Evolutionary conservation across 1,139 yeast species (phyloP).

Genomic region (Lodderomyces pseudojiufengensis): DNA sequence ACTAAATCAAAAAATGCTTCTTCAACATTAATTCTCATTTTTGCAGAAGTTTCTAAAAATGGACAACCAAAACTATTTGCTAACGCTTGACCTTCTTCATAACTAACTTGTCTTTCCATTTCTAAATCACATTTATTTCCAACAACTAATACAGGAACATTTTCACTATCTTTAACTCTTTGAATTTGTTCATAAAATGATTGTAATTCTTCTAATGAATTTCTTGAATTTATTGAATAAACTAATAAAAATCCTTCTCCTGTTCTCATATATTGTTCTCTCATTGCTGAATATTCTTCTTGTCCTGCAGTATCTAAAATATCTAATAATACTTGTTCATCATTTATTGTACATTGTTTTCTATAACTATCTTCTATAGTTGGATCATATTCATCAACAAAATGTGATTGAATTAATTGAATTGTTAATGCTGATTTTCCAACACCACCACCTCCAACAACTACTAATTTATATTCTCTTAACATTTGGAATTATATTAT

Average conservation of each 20-base stretch:
- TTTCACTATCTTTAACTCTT: conserved; percentile 76
- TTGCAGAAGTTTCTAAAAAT: conserved; percentile 90
- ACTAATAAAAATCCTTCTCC: conserved; percentile 89
- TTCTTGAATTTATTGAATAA: conserved; percentile 76
- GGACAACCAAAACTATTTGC: conserved; percentile 74
- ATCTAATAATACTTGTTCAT: conserved; percentile 53
- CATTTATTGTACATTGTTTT: conserved; percentile 53
- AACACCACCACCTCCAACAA: conserved; percentile 98
- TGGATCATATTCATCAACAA: conserved; percentile 95
- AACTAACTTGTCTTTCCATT: conserved; percentile 76
- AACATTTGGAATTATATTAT: no score
- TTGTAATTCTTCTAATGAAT: conserved; percentile 74
- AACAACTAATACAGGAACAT: conserved; percentile 69
- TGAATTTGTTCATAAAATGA: conserved; percentile 80
- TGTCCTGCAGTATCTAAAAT: conserved; percentile 98
- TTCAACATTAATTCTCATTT: conserved; percentile 89
- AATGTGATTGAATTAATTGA: conserved; percentile 84
- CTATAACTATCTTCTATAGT: conserved; percentile 83
- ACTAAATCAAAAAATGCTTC: conserved; percentile 82
- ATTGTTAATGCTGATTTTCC: conserved; percentile 96
- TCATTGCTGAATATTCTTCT: conserved; percentile 94
- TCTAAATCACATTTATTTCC: conserved; percentile 63
- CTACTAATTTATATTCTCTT: conserved; percentile 82
- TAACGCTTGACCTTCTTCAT: conserved; percentile 76
- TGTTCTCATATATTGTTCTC: conserved; percentile 91